phyloP scores from a whole-genome alignment of 1,284 basidiomycete species.

The Wallemia ichthyophaga region DNA sequence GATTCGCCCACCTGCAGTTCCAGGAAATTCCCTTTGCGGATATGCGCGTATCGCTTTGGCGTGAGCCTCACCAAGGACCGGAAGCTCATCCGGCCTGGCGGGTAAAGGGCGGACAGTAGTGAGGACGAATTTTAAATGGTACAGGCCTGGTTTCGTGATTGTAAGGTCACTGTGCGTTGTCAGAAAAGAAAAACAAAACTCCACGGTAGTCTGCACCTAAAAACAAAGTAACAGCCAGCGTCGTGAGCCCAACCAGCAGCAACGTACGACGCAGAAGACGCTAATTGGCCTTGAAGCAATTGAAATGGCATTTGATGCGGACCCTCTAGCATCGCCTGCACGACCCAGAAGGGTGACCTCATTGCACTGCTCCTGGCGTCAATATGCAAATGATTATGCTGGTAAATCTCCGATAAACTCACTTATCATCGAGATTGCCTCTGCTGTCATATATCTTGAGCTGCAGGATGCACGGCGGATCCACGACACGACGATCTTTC shows the following conservation, averaged over 20 bases:
- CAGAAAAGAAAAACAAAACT: too few species aligned
- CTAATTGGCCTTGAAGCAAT: background rate
- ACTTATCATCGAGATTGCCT: background rate
- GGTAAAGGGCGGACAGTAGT: background rate
- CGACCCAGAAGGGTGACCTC: background rate
- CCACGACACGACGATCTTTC: background rate
- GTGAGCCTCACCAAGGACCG: background rate
- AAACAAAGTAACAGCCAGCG: background rate
- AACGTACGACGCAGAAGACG: background rate
- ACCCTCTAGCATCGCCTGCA: background rate
- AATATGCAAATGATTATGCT: background rate
- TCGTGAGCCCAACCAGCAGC: background rate
- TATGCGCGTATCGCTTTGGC: background rate
- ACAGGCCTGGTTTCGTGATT: background rate
- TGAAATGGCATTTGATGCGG: background rate
- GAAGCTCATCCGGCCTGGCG: background rate
- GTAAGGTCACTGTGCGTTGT: background rate
- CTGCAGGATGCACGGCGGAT: background rate
- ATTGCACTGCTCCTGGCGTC: background rate
- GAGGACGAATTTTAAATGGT: background rate
- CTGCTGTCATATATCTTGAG: background rate
- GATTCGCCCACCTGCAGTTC: background rate
- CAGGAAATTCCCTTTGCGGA: background rate
- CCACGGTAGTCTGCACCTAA: background rate
- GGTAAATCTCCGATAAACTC: background rate